phyloP scores from a whole-genome alignment of 192 early-diverging fungal genomes.

The Coemansia aciculifera region DNA sequence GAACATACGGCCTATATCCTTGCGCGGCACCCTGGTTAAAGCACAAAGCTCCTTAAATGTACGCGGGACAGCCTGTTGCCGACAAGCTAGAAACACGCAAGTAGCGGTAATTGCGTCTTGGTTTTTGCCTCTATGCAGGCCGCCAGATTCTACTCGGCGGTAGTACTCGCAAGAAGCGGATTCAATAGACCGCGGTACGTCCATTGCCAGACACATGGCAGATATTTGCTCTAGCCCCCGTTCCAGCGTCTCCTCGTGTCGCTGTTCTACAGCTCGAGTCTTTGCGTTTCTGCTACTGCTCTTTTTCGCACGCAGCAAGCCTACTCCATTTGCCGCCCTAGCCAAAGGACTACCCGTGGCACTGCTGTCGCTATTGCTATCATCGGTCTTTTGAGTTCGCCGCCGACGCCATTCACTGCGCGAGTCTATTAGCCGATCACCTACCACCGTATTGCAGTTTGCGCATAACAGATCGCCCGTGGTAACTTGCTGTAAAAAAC shows the following conservation, averaged over 20 bases:
- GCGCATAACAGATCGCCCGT: slow-evolving; percentile 90
- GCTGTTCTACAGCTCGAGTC: slow-evolving; percentile 64
- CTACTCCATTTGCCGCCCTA: not conserved
- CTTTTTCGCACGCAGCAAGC: slow-evolving; percentile 17
- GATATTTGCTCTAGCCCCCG: slow-evolving; percentile 77
- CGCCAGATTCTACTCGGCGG: slow-evolving; percentile 80
- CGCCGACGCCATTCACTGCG: slow-evolving; percentile 79
- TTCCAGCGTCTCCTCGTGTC: slow-evolving; percentile 72
- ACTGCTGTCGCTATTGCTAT: slow-evolving; percentile 90
- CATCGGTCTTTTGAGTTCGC: slow-evolving; percentile 62
- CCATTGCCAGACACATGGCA: slow-evolving; percentile 79
- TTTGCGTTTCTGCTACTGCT: slow-evolving; percentile 17
- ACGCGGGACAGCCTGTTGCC: slow-evolving; percentile 76
- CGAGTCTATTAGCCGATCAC: slow-evolving; percentile 88
- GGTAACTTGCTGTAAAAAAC: slow-evolving; percentile 89
- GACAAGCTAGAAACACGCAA: slow-evolving; percentile 92
- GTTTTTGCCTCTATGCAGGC: slow-evolving; percentile 76
- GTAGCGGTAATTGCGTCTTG: slow-evolving; percentile 84
- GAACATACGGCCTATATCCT: slow-evolving; percentile 86
- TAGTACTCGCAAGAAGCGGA: slow-evolving; percentile 89
- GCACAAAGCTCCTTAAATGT: slow-evolving; percentile 95
- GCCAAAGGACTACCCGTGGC: slow-evolving; percentile 24
- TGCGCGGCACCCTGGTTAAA: slow-evolving; percentile 86
- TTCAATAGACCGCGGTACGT: slow-evolving; percentile 67
- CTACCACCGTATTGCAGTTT: slow-evolving; percentile 85